Percentiles rank a stretch among this genome's conserved stretches.
These are phyloP conservation scores for Escallonia rubra DNA, from an alignment of 129 eudicot genomes.

Conservation along the genomic window DNA sequence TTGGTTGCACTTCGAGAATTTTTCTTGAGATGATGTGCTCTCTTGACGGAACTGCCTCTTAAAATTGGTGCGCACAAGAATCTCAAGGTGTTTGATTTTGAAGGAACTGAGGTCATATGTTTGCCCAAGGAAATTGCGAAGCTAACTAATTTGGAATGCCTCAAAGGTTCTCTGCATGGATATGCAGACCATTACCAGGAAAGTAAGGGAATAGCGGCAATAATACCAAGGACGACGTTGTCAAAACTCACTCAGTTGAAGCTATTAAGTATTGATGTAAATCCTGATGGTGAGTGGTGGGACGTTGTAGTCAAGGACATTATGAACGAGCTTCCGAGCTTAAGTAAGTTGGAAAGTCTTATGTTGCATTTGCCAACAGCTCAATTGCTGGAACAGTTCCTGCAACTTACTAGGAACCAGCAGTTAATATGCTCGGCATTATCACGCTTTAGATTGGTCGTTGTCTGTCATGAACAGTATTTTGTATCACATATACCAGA, in stretches of 20 bases:
- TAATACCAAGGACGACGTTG: neutral
- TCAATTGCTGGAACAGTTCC: neutral
- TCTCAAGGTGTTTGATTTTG: conserved; percentile 20
- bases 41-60: conserved; percentile 24
- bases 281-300: conserved; percentile 19
- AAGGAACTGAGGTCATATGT: no score
- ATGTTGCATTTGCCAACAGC: conserved; percentile 13
- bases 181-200: neutral
- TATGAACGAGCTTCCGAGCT: neutral
- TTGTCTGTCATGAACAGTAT: conserved; percentile 16
- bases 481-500: conserved; percentile 10
- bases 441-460: conserved; percentile 10
- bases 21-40: conserved; percentile 14
- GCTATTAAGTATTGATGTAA: conserved; percentile 13
- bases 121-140: conserved; percentile 15
- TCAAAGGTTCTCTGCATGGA: conserved; percentile 15
- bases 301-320: conserved; percentile 6
- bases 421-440: no score
- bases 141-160: conserved; percentile 16
- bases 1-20: conserved; percentile 14
- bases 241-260: conserved; percentile 9
- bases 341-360: conserved; percentile 5
- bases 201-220: neutral
- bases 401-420: neutral
- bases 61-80: conserved; percentile 16